Percentiles rank a stretch among this genome's conserved stretches.
Conservation (phyloP, 345 rosid genomes). For the Arabidopsis suecica region DNA sequence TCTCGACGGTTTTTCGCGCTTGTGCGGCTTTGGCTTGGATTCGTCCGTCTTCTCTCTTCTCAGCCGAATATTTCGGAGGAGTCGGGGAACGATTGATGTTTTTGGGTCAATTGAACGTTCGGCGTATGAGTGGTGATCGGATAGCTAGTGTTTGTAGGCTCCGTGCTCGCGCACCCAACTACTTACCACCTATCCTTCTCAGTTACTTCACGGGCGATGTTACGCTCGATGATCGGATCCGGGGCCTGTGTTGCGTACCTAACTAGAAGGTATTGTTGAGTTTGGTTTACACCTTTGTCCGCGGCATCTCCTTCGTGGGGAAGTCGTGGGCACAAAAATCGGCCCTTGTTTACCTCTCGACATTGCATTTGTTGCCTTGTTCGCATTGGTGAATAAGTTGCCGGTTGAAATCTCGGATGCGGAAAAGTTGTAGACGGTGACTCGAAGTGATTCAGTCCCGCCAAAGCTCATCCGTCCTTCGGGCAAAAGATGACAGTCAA, state of each 20-base stretch:
- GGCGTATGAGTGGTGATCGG: not conserved
- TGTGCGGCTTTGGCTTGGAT: conserved; percentile 1
- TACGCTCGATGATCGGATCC: not conserved
- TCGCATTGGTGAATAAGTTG: not conserved
- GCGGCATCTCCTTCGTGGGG: not conserved
- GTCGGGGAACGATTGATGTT: not conserved
- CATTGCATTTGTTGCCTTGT: not conserved
- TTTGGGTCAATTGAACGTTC: not conserved
- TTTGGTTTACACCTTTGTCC: not conserved
- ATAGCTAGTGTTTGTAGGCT: not conserved
- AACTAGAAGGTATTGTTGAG: not conserved
- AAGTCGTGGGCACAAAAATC: not conserved
- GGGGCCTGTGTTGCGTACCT: conserved; percentile 13
- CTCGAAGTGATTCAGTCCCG: not conserved
- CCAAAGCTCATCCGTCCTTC: not conserved
- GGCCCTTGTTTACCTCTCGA: not conserved
- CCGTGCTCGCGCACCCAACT: not conserved
- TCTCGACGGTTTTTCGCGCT: not conserved
- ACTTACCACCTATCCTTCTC: conserved; percentile 4
- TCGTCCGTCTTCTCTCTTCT: not conserved
- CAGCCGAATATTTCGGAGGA: not conserved
- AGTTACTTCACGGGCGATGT: not conserved
- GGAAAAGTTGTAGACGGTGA: not conserved
- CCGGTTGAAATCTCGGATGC: not conserved
- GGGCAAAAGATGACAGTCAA: not conserved